A percentile compares a stretch with the other conserved stretches of the same genome.
Conservation (phyloP, 2,329 filamentous ascomycete genomes). For the Ophiostoma pallidulum region DNA sequence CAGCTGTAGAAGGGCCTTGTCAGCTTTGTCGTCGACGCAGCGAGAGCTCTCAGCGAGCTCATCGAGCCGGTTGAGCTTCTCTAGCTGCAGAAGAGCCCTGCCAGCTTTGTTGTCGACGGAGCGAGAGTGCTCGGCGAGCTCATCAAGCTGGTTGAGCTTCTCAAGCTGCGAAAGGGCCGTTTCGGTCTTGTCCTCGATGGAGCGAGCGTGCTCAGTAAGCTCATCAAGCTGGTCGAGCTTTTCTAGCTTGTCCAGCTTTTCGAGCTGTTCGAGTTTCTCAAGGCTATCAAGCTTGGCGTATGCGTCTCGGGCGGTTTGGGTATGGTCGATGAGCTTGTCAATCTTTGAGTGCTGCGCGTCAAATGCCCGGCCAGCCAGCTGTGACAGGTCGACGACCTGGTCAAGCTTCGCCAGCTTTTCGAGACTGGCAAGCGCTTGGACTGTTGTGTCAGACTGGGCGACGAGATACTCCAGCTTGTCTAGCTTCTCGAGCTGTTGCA, state of each 20-base stretch:
- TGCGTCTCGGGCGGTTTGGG: constrained; percentile 2
- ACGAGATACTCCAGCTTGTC: constrained; percentile 38
- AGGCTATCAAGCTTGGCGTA: constrained; percentile 5
- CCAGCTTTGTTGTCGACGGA: no score
- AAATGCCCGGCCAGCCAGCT: constrained; percentile 13
- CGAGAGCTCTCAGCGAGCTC: constrained; percentile 34
- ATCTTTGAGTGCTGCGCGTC: constrained; percentile 14
- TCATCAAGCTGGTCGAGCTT: constrained; percentile 23
- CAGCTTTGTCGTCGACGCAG: constrained; percentile 32
- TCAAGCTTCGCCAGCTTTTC: constrained; percentile 15
- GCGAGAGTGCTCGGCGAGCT: constrained; percentile 40
- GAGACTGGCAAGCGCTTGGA: constrained; percentile 51
- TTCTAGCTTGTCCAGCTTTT: not conserved
- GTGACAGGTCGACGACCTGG: constrained; percentile 10
- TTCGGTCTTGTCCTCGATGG: no score
- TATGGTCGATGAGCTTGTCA: constrained; percentile 11
- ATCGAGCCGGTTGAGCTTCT: constrained; percentile 39
- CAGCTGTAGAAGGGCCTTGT: constrained; percentile 34
- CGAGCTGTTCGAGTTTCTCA: constrained; percentile 38
- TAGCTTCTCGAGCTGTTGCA: constrained; percentile 9
- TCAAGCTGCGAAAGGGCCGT: constrained; percentile 57
- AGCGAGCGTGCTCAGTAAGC: constrained; percentile 52
- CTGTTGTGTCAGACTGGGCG: constrained; percentile 54
- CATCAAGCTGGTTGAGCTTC: not conserved
- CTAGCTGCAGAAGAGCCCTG: constrained; percentile 58